Base-by-base conservation (phyloP, 179 eudicot genomes). In the Spinacia oleracea region DNA sequence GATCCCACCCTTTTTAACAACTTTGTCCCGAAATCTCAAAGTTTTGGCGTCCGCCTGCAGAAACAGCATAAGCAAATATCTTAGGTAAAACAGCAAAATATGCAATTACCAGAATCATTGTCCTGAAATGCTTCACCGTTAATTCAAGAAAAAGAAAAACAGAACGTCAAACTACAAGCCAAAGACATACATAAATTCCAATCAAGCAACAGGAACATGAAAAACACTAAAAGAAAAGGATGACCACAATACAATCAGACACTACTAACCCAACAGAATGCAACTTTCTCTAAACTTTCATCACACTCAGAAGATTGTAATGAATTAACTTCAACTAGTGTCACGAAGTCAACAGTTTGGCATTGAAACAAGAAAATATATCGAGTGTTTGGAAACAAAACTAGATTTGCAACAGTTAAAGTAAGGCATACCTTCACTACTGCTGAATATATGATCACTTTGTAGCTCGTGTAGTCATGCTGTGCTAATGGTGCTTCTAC, bases 31-130 rank as follows among this genome's bases (percentile, higher is more conserved):
- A 80, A 96, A 96, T 85, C 88, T 88, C 72, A 83, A 81, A 23
- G 99, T 96, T 88, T 96, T 96, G 78, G 98, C 95, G 86, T 96
- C 99, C 77, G 97, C 97, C 99, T 96, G 97, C 66, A 84, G 48
- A 80, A 79, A 77, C 50, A 43, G 77, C 69, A 81, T n/a, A 55
- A 64, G 74, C 69, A 78, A 46, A 76, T 62, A 27, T 76, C 29
- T 85, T 25, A 79, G 56, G 60, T 23, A 79, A 32, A 29, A 55
- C 16, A 55, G 53, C n/a, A 60, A 59, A n/a, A 48, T 70, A 68
- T 68, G 70, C 25, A n/a, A 16, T 38, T 46, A 77, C 32, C 42
- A 77, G 25, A 53, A 77, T 15, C 16, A 21, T 70, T 21, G 48
- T 31, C 25, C 50, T 2, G 29, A 27, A 25, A 9, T 25, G 12